phyloP scores from a whole-genome alignment of 164 flowering plant genomes.

The Chimonanthus praecox region DNA sequence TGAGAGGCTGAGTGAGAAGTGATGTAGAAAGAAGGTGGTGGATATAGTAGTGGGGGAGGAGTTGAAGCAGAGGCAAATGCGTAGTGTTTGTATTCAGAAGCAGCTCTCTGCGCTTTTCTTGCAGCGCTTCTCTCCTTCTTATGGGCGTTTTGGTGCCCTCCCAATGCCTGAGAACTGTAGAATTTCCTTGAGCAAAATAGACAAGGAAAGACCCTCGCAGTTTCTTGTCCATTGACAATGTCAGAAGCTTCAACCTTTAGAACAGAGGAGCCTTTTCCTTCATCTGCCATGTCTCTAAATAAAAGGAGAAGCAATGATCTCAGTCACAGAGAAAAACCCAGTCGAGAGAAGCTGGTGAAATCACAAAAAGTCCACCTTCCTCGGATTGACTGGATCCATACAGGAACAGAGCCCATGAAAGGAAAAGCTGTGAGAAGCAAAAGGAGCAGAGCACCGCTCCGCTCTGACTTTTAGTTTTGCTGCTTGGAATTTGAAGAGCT shows the following conservation, averaged over 20 bases:
- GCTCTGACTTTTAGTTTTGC: neutral
- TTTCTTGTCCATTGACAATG: slow-evolving; percentile 8
- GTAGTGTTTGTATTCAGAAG: slow-evolving; percentile 26
- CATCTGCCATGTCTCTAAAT: slow-evolving; percentile 8
- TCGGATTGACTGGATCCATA: neutral
- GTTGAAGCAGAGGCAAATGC: slow-evolving; percentile 19
- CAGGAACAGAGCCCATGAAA: neutral
- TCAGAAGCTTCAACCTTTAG: neutral
- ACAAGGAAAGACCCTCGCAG: slow-evolving; percentile 65
- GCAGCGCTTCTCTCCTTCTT: slow-evolving; percentile 80
- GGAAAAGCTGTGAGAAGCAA: neutral
- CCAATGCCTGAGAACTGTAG: slow-evolving; percentile 88
- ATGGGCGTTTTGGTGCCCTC: slow-evolving; percentile 96
- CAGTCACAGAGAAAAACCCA: neutral
- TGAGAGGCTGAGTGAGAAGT: slow-evolving; percentile 48
- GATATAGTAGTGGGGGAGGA: slow-evolving; percentile 18
- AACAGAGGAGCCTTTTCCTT: slow-evolving; percentile 1
- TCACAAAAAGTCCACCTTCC: neutral
- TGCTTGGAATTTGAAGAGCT: neutral
- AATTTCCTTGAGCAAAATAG: slow-evolving; percentile 78
- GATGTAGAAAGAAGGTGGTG: slow-evolving; percentile 45
- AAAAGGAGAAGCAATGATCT: neutral
- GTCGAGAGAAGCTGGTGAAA: neutral
- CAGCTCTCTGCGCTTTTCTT: slow-evolving; percentile 57
- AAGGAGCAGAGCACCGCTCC: neutral